A percentile compares a stretch with the other conserved stretches of the same genome.
phyloP scores from a whole-genome alignment of 352 stramenopile species.

The Nothophytophthora sp. region DNA sequence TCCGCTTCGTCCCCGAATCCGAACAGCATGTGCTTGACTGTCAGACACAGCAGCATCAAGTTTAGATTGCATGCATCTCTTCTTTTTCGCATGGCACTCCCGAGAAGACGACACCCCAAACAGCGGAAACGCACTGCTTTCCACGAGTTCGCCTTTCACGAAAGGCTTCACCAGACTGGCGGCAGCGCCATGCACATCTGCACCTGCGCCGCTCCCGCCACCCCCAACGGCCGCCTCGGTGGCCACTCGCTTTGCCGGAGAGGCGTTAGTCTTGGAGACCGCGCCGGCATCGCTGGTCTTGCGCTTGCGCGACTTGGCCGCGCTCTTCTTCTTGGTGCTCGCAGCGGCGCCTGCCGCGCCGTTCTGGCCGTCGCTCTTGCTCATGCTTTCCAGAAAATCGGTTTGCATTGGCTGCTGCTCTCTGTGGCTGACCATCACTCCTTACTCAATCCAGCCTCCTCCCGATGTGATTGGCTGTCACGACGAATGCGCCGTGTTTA shows the following conservation, averaged over 20 bases:
- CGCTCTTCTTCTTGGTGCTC: slow-evolving; percentile 79
- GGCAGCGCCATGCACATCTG: slow-evolving; percentile 6
- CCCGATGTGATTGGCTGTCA: background rate
- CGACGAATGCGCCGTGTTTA: background rate
- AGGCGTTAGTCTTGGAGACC: slow-evolving; percentile 28
- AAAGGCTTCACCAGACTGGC: slow-evolving; percentile 71
- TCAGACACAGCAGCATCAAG: background rate
- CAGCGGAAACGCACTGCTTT: slow-evolving; percentile 72
- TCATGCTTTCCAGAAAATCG: too few relatives aligned
- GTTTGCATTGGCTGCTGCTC: too few relatives aligned
- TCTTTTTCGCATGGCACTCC: slow-evolving; percentile 1
- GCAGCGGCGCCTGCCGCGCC: background rate
- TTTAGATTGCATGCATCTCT: too few relatives aligned
- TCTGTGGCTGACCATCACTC: background rate
- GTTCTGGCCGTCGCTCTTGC: slow-evolving; percentile 25
- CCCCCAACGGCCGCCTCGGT: slow-evolving; percentile 8
- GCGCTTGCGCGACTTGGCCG: slow-evolving; percentile 70
- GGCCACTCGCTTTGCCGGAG: slow-evolving; percentile 34
- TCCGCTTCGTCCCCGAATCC: slow-evolving; percentile 81
- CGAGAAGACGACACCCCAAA: slow-evolving; percentile 16
- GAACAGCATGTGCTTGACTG: slow-evolving; percentile 92
- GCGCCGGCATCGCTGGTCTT: slow-evolving; percentile 64
- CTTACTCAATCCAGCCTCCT: background rate
- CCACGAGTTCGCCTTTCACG: slow-evolving; percentile 69
- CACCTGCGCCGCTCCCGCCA: slow-evolving; percentile 1